Evolutionary conservation across 306 rosid species (phyloP), one percentile per base, ranked within the genome.

Genomic region (Castanea mollissima): DNA sequence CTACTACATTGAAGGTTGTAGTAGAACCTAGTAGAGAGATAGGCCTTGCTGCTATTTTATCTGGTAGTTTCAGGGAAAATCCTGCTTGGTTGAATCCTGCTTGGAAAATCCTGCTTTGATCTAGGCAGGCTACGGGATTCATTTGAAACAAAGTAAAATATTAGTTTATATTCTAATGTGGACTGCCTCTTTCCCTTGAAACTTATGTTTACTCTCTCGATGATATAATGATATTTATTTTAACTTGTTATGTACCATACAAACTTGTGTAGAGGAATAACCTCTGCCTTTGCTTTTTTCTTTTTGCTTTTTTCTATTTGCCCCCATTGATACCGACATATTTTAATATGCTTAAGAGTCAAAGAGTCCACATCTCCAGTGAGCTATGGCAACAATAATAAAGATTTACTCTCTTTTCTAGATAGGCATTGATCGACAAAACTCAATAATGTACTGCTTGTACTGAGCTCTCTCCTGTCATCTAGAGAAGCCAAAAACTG

Each of bases 11-110:
- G 54, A 92, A 94, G 86, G 86, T 90, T 74, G 97, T 83, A 1
- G 97, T 87, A 5, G 97, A 92, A 82, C 97, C 99, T 52, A 92
- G 97, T 56, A 93, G 99, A 83, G 97, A 97, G 67, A 94, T 92
- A 64, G 97, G 99, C 77, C 91, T 94, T 83, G 99, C 97, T 56
- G 99, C 93, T 76, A 91, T 90, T 84, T 82, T 94, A 71, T 94
- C 97, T 1, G 85, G 90, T 46, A 81, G 88, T 78, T 92, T 94
- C 88, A 90, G 83, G 88, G 85, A 83, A 23, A 85, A 85, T 59
- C 86, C 91, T 75, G 88, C 90, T 60, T 90, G 91, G 92, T n/a
- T n/a, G n/a, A 85, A 85, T 59, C 86, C 91, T 75, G 88, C 90
- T 60, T 90, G 91, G 87, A 94, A 23, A 85, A 85, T 59, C 86